Conservation (phyloP, 2,329 filamentous ascomycete species). For the Nannizzia gypsea region DNA sequence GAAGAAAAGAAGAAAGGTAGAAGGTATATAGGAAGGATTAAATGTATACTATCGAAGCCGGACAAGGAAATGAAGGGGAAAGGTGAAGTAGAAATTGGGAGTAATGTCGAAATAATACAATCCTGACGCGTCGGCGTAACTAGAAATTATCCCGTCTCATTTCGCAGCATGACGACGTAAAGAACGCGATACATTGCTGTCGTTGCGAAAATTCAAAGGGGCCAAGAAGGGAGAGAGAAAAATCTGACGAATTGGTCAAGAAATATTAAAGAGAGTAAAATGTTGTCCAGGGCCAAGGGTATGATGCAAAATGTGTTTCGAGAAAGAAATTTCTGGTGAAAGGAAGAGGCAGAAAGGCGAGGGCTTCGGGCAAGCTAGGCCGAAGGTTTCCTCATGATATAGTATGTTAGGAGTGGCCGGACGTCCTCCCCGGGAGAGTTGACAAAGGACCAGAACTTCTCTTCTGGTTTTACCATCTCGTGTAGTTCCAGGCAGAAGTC, state of each 20-base stretch:
- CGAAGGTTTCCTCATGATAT: conserved; percentile 19
- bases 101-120: background rate
- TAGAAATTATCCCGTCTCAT: background rate
- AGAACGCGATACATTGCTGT: background rate
- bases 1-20: background rate
- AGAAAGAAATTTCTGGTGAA: background rate
- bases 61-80: background rate
- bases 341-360: background rate
- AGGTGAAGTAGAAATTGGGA: background rate
- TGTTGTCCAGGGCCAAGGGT: background rate
- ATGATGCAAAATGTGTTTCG: conserved; percentile 1
- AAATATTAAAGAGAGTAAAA: conserved; percentile 1
- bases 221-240: background rate
- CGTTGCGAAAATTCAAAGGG: background rate
- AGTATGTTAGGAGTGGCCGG: conserved; percentile 28
- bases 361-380: background rate
- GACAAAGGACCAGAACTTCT: conserved; percentile 22
- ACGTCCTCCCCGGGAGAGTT: conserved; percentile 22
- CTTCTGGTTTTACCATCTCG: conserved; percentile 20
- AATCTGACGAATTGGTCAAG: background rate
- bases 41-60: background rate
- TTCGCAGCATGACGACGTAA: background rate
- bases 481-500: conserved; percentile 24
- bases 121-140: background rate
- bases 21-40: background rate